Conservation (phyloP, 192 early-diverging fungal genomes). For the Linnemannia zychae region DNA sequence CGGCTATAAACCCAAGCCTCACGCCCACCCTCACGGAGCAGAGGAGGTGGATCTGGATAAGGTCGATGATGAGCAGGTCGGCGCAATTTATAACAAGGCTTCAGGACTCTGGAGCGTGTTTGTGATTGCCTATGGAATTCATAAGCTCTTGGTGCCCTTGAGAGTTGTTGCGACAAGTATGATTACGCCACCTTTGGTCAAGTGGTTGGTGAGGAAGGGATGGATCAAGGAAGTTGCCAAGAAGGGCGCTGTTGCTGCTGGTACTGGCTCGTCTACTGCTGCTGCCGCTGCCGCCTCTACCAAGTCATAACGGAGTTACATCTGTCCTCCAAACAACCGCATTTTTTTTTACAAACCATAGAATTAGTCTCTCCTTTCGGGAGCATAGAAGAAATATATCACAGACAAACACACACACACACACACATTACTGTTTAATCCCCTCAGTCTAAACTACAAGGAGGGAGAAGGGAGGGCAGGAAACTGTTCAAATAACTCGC, state of each 20-base stretch:
- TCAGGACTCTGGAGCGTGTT: slow-evolving; percentile 64
- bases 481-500: slow-evolving; percentile 14
- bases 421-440: not conserved
- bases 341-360: not conserved
- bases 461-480: slow-evolving; percentile 6
- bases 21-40: not conserved
- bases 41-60: slow-evolving; percentile 16
- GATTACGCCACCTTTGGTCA: slow-evolving; percentile 65
- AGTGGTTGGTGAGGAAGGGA: slow-evolving; percentile 61
- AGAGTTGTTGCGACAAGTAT: slow-evolving; percentile 67
- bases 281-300: not conserved
- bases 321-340: not conserved
- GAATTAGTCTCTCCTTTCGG: not conserved
- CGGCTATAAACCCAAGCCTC: slow-evolving; percentile 26
- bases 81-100: slow-evolving; percentile 45
- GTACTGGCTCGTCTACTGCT: not conserved
- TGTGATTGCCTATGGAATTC: slow-evolving; percentile 73
- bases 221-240: slow-evolving; percentile 58
- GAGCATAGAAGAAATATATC: not conserved
- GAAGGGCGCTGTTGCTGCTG: slow-evolving; percentile 5
- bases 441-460: not conserved
- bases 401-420: not conserved
- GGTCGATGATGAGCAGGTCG: slow-evolving; percentile 31
- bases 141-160: slow-evolving; percentile 69
- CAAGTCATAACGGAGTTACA: slow-evolving; percentile 8